Conservation (phyloP, 495 filamentous ascomycete species). For the Podospora anserina region DNA sequence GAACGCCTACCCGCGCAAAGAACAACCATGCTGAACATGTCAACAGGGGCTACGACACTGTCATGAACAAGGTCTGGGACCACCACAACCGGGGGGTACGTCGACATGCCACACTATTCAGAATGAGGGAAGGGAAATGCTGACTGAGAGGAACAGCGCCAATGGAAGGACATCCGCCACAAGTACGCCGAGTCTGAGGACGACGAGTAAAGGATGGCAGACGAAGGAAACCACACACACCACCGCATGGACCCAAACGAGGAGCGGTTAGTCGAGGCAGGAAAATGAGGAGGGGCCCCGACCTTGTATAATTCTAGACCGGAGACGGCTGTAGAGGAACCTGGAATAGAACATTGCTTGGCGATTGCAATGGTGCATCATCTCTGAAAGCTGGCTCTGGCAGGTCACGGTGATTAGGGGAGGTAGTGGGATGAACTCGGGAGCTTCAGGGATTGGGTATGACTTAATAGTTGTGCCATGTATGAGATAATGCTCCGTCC, state of each 20-base stretch:
- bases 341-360: constrained; percentile 22
- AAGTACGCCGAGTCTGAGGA: constrained; percentile 61
- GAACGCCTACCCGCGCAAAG: neutral
- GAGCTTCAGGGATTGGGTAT: neutral
- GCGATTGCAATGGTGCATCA: neutral
- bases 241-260: neutral
- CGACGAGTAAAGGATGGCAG: constrained; percentile 25
- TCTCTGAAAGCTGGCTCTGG: neutral
- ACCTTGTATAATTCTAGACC: constrained; percentile 27
- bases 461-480: constrained; percentile 15
- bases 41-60: constrained; percentile 69
- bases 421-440: neutral
- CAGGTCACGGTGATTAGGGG: neutral
- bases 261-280: constrained; percentile 5
- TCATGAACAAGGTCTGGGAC: constrained; percentile 84
- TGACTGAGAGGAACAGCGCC: constrained; percentile 61
- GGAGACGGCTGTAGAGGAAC: constrained; percentile 23
- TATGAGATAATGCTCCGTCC: neutral
- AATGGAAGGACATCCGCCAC: constrained; percentile 99
- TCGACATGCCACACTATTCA: constrained; percentile 16
- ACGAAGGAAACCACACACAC: neutral
- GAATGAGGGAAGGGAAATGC: constrained; percentile 14
- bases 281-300: constrained; percentile 5
- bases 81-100: constrained; percentile 83
- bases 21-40: constrained; percentile 24